These are phyloP conservation scores for Smittium culicis DNA, from an alignment of 371 early-diverging fungal species.

Conservation along the genomic window DNA sequence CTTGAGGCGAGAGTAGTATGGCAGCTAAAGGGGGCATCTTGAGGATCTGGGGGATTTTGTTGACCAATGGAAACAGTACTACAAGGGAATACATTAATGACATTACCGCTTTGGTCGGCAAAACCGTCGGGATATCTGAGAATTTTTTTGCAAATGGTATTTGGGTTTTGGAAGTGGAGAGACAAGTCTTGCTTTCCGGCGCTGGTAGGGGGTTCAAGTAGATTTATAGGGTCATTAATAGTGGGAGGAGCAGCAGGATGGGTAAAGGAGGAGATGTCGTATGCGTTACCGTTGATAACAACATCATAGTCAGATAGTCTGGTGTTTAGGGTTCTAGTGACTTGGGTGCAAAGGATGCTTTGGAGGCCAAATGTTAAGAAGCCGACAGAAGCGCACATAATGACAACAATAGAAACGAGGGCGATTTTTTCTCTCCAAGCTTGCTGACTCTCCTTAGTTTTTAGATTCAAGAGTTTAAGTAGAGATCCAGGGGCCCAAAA, in stretches of 20 bases:
- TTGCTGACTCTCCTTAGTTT: constrained; percentile 18
- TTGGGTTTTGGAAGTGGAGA: constrained; percentile 60
- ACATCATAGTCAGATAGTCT: constrained; percentile 35
- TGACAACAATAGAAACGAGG: constrained; percentile 47
- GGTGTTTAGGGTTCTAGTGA: constrained; percentile 29
- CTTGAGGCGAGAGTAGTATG: constrained; percentile 39
- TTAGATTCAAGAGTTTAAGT: constrained; percentile 34
- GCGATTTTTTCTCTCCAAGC: constrained; percentile 77
- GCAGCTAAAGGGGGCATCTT: constrained; percentile 35
- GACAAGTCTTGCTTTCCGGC: constrained; percentile 62
- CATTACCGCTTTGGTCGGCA: constrained; percentile 35
- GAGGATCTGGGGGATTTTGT: constrained; percentile 27
- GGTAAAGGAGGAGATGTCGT: constrained; percentile 33
- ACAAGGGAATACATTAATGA: constrained; percentile 58
- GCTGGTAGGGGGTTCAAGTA: constrained; percentile 43
- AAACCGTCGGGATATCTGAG: constrained; percentile 31
- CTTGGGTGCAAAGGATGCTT: constrained; percentile 34
- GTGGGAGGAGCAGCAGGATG: constrained; percentile 34
- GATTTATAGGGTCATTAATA: constrained; percentile 32
- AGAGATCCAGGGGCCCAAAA: constrained; percentile 62
- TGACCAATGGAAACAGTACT: constrained; percentile 30
- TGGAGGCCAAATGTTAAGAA: constrained; percentile 49
- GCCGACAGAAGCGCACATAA: constrained; percentile 42
- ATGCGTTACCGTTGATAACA: constrained; percentile 44
- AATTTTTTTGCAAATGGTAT: constrained; percentile 40